phyloP scores from a whole-genome alignment of 1,284 basidiomycete genomes.

The Mycena citricolor region DNA sequence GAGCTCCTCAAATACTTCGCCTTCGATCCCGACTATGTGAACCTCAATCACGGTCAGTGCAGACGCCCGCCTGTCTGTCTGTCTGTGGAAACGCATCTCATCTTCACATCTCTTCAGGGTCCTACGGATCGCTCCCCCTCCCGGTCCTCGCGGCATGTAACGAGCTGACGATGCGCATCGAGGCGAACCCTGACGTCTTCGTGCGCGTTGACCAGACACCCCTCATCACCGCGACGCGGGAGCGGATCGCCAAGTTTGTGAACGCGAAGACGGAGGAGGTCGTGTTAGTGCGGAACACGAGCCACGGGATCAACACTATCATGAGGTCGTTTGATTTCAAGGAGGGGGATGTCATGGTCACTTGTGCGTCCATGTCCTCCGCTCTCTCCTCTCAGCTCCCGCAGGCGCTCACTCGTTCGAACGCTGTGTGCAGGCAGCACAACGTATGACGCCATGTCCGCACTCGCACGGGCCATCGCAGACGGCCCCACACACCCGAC shows the following conservation, averaged over 20 bases:
- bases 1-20: conserved; percentile 56
- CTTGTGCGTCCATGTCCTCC: conserved; percentile 33
- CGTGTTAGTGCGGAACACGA: conserved; percentile 33
- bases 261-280: conserved; percentile 31
- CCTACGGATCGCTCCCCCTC: conserved; percentile 34
- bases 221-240: conserved; percentile 29
- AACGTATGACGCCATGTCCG: conserved; percentile 64
- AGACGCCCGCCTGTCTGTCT: no score
- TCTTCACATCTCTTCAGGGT: conserved; percentile 25
- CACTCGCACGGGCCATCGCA: conserved; percentile 57
- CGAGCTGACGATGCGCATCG: conserved; percentile 28
- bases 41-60: conserved; percentile 59
- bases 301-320: conserved; percentile 65
- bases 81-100: no score
- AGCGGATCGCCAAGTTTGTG: conserved; percentile 29
- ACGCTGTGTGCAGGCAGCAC: conserved; percentile 49
- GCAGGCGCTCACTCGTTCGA: no score
- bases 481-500: conserved; percentile 58
- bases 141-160: conserved; percentile 30
- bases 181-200: conserved; percentile 34
- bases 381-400: background rate
- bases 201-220: conserved; percentile 27
- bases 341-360: conserved; percentile 46
- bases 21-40: conserved; percentile 59
- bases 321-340: conserved; percentile 57